phyloP scores from a whole-genome alignment of 495 filamentous ascomycete genomes.

The Echria macrotheca region DNA sequence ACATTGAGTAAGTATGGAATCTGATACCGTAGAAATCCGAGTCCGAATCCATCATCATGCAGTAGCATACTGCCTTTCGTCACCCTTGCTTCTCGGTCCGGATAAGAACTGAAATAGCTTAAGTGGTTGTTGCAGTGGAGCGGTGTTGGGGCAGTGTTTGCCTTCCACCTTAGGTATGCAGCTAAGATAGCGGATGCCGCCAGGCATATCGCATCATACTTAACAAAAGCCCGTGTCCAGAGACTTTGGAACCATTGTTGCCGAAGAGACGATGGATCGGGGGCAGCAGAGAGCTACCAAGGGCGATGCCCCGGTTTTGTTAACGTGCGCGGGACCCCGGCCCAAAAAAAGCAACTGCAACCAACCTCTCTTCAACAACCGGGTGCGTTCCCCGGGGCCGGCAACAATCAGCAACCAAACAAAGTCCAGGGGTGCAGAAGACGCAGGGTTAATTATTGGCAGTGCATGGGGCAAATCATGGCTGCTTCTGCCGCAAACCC shows the following conservation, averaged over 20 bases:
- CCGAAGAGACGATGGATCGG: not conserved
- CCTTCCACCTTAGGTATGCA: not conserved
- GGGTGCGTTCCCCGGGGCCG: constrained; percentile 1
- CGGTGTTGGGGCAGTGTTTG: not conserved
- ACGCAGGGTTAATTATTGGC: no score
- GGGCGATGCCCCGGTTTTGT: constrained; percentile 1
- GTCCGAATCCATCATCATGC: constrained; percentile 47
- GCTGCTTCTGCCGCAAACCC: constrained; percentile 1
- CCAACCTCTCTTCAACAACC: not conserved
- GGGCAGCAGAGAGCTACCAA: no score
- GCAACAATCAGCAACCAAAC: not conserved
- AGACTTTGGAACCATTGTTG: no score
- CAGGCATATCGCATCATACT: no score
- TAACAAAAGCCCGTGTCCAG: no score
- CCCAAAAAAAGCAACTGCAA: constrained; percentile 1
- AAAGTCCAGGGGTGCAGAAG: constrained; percentile 3
- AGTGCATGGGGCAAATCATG: not conserved
- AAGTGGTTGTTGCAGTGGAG: no score
- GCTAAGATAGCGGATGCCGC: no score
- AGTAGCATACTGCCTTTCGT: not conserved
- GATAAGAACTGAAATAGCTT: not conserved
- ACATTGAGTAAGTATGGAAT: no score
- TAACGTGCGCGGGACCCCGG: no score
- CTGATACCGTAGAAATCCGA: constrained; percentile 77
- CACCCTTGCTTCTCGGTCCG: not conserved